Evolutionary conservation across 768 basidiomycete genomes (phyloP), one percentile per base, ranked within the genome.

Genomic region (Agaricus sinodeliciosus): DNA sequence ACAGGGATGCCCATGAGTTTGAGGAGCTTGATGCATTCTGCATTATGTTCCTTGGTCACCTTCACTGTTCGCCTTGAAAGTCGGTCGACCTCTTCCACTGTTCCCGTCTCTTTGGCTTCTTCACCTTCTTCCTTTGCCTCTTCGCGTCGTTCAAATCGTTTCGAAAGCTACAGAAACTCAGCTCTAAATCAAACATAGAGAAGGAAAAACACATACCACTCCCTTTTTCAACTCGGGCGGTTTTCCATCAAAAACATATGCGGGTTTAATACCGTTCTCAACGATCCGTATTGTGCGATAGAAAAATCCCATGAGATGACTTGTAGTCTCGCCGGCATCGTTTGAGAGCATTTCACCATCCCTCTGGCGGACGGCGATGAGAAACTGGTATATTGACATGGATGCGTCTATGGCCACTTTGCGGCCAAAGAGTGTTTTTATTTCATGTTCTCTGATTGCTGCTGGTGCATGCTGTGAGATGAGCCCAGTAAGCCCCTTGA

Each of bases 371-470:
- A 98, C 96, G 16, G 96, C 96, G 54, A 99, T 98, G 55, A 99
- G 82, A 69, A 99, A 99, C 65, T 95, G 93, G 76, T 94, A 95
- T 48, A 94, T 94, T 2, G 86, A 90, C 90, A 94, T 93, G 55
- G 90, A 94, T 65, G 96, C 96, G 76, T 99, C 96, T 59, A 99
- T 92, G 55, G 95, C 95, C 59, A 98, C 94, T 74, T 97, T 98
- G 61, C 96, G 85, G 1, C 96, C 95, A 60, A 99, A 98, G 41
- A 99, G 84, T 22, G 91, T 94, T 72, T 96, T 95, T 52, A 97
- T 97, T 36, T 95, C 91, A 65, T 94, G 91, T 60, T 94, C 92
- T 67, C 86, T 80, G 61, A 96, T 92, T 8, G 89, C 75, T 47
- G 76, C 81, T 0, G 96, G 96, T 5, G 96, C 92, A 69, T 95